Evolutionary conservation across 805 yeast species (phyloP).

Genomic region (Saturnispora ahearnii): DNA sequence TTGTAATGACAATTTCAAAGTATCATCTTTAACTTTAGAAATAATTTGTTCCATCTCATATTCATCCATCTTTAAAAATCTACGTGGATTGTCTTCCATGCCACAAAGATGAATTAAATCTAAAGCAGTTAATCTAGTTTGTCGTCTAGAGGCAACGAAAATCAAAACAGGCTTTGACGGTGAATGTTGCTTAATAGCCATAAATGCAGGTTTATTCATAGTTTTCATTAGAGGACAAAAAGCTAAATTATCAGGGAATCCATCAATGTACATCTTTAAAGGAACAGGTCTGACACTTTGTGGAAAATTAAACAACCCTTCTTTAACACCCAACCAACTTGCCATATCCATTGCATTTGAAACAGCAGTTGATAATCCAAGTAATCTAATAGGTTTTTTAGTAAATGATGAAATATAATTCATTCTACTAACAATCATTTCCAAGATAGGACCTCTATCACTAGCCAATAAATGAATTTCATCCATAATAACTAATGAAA

Average conservation of each 20-base stretch:
- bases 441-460: slow-evolving; percentile 80
- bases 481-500: slow-evolving; percentile 74
- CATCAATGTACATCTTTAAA: slow-evolving; percentile 77
- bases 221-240: slow-evolving; percentile 81
- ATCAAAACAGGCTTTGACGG: slow-evolving; percentile 76
- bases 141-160: slow-evolving; percentile 80
- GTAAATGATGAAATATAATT: slow-evolving; percentile 58
- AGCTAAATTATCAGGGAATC: slow-evolving; percentile 73
- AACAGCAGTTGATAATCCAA: slow-evolving; percentile 81
- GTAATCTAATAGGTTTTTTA: slow-evolving; percentile 48
- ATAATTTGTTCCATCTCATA: slow-evolving; percentile 45
- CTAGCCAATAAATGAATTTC: slow-evolving; percentile 78
- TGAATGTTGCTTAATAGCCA: slow-evolving; percentile 88
- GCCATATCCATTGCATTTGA: slow-evolving; percentile 83
- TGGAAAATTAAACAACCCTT: slow-evolving; percentile 73
- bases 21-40: slow-evolving; percentile 66
- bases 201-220: slow-evolving; percentile 83
- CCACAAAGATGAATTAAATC: slow-evolving; percentile 76
- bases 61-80: slow-evolving; percentile 61
- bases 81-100: slow-evolving; percentile 63
- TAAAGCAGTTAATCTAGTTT: slow-evolving; percentile 70
- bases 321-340: slow-evolving; percentile 68
- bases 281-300: slow-evolving; percentile 82
- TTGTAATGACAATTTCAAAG: slow-evolving; percentile 62
- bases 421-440: slow-evolving; percentile 85